phyloP scores from a whole-genome alignment of 1,139 yeast genomes.

The Pichia sp. region DNA sequence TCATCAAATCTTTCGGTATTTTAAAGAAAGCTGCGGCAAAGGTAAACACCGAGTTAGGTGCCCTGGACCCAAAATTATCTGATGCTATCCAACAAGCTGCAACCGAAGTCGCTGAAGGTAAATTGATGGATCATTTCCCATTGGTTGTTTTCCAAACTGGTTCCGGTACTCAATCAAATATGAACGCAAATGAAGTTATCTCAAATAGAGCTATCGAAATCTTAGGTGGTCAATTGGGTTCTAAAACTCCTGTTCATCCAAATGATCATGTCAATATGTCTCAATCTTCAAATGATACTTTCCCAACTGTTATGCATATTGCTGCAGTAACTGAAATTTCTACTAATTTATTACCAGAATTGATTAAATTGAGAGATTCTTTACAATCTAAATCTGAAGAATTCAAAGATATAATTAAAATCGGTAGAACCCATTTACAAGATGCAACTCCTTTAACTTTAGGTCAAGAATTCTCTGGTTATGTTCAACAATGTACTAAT shows the following conservation, averaged over 20 bases:
- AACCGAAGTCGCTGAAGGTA: conserved; percentile 87
- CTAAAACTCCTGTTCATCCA: conserved; percentile 93
- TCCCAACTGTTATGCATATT: conserved; percentile 99
- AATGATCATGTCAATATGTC: conserved; percentile 98
- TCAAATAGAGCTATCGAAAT: conserved; percentile 96
- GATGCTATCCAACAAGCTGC: conserved; percentile 90
- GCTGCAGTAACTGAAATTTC: conserved; percentile 93
- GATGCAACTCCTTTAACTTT: conserved; percentile 97
- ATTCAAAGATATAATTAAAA: conserved; percentile 83
- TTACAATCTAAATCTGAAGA: conserved; percentile 71
- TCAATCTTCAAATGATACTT: conserved; percentile 95
- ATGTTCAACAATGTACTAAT: conserved; percentile 84
- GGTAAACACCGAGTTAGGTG: conserved; percentile 77
- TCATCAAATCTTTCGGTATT: conserved; percentile 85
- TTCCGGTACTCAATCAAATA: conserved; percentile 96
- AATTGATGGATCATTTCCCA: conserved; percentile 90
- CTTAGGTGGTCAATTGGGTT: conserved; percentile 85
- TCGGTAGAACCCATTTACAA: conserved; percentile 97
- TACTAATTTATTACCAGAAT: conserved; percentile 67
- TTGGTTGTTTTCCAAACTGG: conserved; percentile 98
- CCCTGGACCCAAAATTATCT: conserved; percentile 74
- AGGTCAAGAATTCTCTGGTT: conserved; percentile 97
- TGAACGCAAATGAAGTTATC: conserved; percentile 98
- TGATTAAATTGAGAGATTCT: conserved; percentile 69
- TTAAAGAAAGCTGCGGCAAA: conserved; percentile 93